phyloP scores from a whole-genome alignment of 2,329 filamentous ascomycete genomes.

The Microascus cirrosus region DNA sequence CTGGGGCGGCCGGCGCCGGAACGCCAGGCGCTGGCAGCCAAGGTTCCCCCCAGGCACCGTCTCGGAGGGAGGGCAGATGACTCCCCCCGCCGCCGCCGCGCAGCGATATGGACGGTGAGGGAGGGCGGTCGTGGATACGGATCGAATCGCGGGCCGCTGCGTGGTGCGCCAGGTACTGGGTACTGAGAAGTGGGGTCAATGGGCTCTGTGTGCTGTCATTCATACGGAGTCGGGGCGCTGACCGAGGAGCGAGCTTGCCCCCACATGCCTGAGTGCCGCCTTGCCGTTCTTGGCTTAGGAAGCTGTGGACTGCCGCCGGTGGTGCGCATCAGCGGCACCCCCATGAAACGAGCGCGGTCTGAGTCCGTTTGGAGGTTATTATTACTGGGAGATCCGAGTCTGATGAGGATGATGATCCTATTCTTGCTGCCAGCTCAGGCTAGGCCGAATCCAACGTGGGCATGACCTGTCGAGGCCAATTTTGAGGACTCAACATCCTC shows the following conservation, averaged over 20 bases:
- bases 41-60: not conserved
- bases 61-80: not conserved
- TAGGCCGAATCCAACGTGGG: too few relatives aligned
- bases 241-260: not conserved
- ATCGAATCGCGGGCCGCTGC: not conserved
- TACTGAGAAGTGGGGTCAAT: not conserved
- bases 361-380: not conserved
- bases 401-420: not conserved
- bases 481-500: not conserved
- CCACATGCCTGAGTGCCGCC: not conserved
- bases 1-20: not conserved
- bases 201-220: constrained; percentile 2
- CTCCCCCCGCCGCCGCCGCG: not conserved
- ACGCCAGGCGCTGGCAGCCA: not conserved
- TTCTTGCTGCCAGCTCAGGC: not conserved
- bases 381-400: not conserved
- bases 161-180: not conserved
- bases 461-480: not conserved
- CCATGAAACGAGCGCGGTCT: not conserved
- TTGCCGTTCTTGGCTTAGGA: not conserved
- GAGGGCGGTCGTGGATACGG: not conserved
- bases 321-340: not conserved
- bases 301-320: not conserved
- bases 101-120: not conserved
- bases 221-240: not conserved